A percentile compares a stretch with the other conserved stretches of the same genome.
These are phyloP conservation scores for Dittrichia graveolens DNA, from an alignment of 129 eudicot species.

Conservation along the genomic window DNA sequence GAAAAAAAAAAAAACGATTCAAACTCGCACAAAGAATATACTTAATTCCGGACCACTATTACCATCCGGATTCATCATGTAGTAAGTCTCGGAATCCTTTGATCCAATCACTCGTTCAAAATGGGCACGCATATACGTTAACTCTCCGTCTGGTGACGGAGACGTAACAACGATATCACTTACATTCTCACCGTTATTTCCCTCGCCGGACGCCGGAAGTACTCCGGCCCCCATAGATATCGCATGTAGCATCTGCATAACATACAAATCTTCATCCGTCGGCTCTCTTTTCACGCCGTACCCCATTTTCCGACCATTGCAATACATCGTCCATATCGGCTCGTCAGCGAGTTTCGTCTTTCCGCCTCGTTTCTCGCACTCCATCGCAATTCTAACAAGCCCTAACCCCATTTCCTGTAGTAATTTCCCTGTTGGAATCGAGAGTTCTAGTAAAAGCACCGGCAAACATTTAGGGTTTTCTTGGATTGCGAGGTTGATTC, in stretches of 20 bases:
- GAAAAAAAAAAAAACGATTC: slow-evolving; percentile 1
- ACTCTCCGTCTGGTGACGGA: slow-evolving; percentile 59
- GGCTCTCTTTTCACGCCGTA: slow-evolving; percentile 85
- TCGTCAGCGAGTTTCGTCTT: slow-evolving; percentile 70
- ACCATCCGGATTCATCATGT: slow-evolving; percentile 90
- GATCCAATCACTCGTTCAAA: slow-evolving; percentile 87
- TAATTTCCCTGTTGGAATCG: slow-evolving; percentile 69
- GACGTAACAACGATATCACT: neutral
- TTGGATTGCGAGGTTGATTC: slow-evolving; percentile 80
- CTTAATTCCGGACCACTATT: slow-evolving; percentile 83
- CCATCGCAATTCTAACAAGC: slow-evolving; percentile 85
- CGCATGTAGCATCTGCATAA: slow-evolving; percentile 76
- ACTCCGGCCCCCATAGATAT: slow-evolving; percentile 95
- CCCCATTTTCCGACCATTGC: slow-evolving; percentile 79
- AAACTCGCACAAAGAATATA: slow-evolving; percentile 74
- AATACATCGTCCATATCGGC: slow-evolving; percentile 88
- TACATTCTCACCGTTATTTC: neutral
- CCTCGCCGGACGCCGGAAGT: slow-evolving; percentile 49
- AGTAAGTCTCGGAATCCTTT: slow-evolving; percentile 85
- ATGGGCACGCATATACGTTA: slow-evolving; percentile 86
- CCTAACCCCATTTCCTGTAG: slow-evolving; percentile 91
- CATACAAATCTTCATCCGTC: slow-evolving; percentile 73
- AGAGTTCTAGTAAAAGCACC: slow-evolving; percentile 70
- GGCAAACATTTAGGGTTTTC: slow-evolving; percentile 79
- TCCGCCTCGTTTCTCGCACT: slow-evolving; percentile 68